Evolutionary conservation across 495 filamentous ascomycete species (phyloP).

Genomic region (Pseudomonodictys pantanalensis): DNA sequence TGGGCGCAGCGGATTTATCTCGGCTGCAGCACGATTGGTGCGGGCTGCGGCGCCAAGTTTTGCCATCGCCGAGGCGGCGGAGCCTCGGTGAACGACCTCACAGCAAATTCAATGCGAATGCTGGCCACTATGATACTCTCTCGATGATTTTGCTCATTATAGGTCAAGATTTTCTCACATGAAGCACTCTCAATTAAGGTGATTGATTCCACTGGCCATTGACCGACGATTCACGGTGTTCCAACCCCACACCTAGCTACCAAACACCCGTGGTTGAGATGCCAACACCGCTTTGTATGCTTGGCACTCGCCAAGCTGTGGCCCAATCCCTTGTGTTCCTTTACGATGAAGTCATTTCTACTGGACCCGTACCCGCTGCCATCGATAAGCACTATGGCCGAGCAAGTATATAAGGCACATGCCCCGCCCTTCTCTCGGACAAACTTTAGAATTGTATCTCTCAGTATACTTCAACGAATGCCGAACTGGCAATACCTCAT

Average conservation of each 20-base stretch:
- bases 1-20: slow-evolving; percentile 5
- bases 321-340: slow-evolving; percentile 1
- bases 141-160: too few relatives aligned
- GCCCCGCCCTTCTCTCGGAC: background rate
- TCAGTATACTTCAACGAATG: background rate
- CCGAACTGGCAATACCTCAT: slow-evolving; percentile 4
- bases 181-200: too few relatives aligned
- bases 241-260: too few relatives aligned
- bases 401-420: slow-evolving; percentile 1
- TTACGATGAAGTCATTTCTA: slow-evolving; percentile 11
- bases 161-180: too few relatives aligned
- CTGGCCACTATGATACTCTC: too few relatives aligned
- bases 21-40: background rate
- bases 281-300: background rate
- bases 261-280: too few relatives aligned
- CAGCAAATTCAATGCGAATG: too few relatives aligned
- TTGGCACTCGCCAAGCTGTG: background rate
- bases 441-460: background rate
- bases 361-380: background rate
- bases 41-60: slow-evolving; percentile 3
- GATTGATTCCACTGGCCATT: too few relatives aligned
- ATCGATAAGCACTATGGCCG: background rate
- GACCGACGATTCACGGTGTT: too few relatives aligned
- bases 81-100: too few relatives aligned
- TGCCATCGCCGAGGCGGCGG: background rate